These are phyloP conservation scores for Penicillium odoratum DNA, from an alignment of 495 filamentous ascomycete species.

Conservation along the genomic window DNA sequence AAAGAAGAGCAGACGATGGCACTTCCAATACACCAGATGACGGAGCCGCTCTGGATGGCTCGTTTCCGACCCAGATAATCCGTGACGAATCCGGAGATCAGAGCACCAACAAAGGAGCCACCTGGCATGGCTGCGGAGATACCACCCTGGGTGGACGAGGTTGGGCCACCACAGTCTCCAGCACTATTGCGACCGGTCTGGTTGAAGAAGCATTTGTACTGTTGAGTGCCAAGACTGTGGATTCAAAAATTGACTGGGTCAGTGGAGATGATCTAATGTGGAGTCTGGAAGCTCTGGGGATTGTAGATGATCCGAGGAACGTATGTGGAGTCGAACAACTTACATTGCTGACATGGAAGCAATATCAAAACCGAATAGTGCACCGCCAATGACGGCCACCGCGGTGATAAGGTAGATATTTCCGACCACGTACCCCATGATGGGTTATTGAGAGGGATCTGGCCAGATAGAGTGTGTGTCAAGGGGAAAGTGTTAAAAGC, in stretches of 20 bases:
- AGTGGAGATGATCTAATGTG: not conserved
- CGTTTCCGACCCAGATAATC: conserved; percentile 65
- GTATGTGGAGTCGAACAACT: conserved; percentile 16
- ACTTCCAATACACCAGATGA: conserved; percentile 67
- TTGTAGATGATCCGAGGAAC: no score
- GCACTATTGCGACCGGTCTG: conserved; percentile 34
- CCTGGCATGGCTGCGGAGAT: conserved; percentile 71
- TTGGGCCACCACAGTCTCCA: conserved; percentile 46
- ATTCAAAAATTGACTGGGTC: not conserved
- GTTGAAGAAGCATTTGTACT: conserved; percentile 65
- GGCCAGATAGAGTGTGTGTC: no score
- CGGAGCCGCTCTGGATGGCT: conserved; percentile 59
- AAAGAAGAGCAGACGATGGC: conserved; percentile 68
- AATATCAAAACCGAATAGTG: conserved; percentile 75
- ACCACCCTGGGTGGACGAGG: conserved; percentile 51
- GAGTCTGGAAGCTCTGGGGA: not conserved
- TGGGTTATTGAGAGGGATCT: not conserved
- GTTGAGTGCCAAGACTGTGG: conserved; percentile 38
- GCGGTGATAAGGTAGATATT: conserved; percentile 34
- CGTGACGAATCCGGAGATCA: conserved; percentile 62
- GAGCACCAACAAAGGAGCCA: conserved; percentile 68
- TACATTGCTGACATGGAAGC: conserved; percentile 68
- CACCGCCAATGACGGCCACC: conserved; percentile 51
- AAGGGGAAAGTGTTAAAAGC: not conserved
- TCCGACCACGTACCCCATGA: conserved; percentile 28